Conservation (phyloP, 345 rosid genomes). For the Ricinus communis region DNA sequence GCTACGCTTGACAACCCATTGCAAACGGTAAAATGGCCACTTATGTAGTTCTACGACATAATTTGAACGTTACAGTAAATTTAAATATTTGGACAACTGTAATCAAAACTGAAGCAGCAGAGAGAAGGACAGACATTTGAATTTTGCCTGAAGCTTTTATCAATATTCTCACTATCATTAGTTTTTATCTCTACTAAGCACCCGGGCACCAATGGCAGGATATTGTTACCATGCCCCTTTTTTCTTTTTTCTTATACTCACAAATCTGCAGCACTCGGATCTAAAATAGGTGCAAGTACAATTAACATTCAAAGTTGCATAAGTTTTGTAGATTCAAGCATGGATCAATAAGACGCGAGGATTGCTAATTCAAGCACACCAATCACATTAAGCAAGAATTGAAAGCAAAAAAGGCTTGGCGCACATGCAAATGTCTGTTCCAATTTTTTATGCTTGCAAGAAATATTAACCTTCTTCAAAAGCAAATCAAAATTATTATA, state of each 20-base stretch:
- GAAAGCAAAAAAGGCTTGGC: background rate
- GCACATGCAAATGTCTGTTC: background rate
- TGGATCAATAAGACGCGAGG: no score
- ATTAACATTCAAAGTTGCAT: no score
- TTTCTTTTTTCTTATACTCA: no score
- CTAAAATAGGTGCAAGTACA: background rate
- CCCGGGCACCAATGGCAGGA: background rate
- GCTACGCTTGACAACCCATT: background rate
- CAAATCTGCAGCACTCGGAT: background rate
- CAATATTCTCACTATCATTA: background rate
- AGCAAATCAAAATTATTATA: background rate
- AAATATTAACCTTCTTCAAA: no score
- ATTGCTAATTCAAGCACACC: no score
- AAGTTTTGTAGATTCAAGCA: no score
- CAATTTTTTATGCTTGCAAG: background rate
- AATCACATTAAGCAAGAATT: background rate
- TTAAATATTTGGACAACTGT: background rate
- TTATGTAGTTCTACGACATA: background rate
- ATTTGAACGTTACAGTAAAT: background rate
- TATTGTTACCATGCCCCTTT: no score
- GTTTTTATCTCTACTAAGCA: background rate
- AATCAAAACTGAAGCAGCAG: background rate
- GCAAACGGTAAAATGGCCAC: no score
- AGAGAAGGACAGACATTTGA: background rate
- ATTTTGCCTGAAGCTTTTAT: conserved; percentile 8